Conservation (phyloP, 768 basidiomycete genomes). For the Trametopsis cervina region DNA sequence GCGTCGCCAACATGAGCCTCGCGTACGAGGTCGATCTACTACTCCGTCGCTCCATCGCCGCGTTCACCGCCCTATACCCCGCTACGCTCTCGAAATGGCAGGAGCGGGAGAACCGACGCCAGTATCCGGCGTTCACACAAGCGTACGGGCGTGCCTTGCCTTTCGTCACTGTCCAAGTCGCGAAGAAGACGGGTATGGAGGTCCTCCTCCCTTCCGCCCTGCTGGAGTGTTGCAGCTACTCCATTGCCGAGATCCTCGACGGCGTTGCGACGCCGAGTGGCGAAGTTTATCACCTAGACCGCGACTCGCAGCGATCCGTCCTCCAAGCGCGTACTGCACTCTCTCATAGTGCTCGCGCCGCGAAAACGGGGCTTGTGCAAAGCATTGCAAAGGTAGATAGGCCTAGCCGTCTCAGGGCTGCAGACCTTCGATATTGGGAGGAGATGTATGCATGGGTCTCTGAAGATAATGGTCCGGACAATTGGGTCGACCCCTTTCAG, state of each 20-base stretch:
- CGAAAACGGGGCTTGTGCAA: neutral
- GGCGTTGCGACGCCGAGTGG: neutral
- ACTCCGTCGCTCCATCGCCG: neutral
- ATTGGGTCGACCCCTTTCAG: neutral
- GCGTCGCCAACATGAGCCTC: neutral
- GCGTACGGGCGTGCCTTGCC: conserved; percentile 2
- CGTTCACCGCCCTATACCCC: conserved; percentile 7
- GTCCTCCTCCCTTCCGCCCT: conserved; percentile 5
- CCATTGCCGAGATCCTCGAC: neutral
- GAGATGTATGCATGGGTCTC: no score
- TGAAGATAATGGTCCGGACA: neutral
- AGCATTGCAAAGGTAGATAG: no score
- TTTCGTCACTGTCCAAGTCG: neutral
- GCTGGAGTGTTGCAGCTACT: conserved; percentile 4
- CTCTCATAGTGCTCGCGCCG: neutral
- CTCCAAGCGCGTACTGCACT: neutral
- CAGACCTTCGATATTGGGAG: no score
- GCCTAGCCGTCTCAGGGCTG: no score
- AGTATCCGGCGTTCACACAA: neutral
- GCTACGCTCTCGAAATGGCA: conserved; percentile 3
- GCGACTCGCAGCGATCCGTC: neutral
- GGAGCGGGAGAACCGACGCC: conserved; percentile 1
- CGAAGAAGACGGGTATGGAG: neutral
- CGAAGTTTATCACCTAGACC: neutral
- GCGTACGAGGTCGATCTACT: conserved; percentile 3